Evolutionary conservation across 2,329 filamentous ascomycete genomes (phyloP).

Genomic region (Cytospora piceicola): DNA sequence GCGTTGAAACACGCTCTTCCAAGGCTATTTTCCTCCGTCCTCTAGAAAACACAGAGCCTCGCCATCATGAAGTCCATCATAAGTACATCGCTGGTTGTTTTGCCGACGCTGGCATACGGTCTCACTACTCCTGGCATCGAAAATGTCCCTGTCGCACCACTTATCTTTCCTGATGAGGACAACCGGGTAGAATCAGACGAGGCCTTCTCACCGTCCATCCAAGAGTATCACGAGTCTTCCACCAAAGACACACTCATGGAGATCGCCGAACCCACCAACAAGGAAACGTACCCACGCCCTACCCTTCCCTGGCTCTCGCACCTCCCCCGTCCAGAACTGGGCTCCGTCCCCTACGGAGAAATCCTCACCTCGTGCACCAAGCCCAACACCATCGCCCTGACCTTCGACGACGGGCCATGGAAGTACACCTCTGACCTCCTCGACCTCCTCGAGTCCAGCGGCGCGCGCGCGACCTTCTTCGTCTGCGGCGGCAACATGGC

Average conservation of each 20-base stretch:
- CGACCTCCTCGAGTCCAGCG: constrained; percentile 61
- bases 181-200: background rate
- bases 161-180: background rate
- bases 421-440: constrained; percentile 64
- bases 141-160: background rate
- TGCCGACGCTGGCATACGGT: constrained; percentile 6
- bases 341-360: constrained; percentile 58
- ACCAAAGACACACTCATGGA: background rate
- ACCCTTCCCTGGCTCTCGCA: constrained; percentile 35
- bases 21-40: background rate
- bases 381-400: constrained; percentile 66
- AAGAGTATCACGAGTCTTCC: background rate
- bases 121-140: background rate
- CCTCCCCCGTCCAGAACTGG: constrained; percentile 56
- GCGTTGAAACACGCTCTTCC: too few species aligned
- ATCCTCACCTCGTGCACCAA: constrained; percentile 60
- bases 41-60: too few species aligned
- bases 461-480: constrained; percentile 71
- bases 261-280: too few species aligned
- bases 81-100: background rate
- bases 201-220: background rate
- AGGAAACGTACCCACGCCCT: background rate
- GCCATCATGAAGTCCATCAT: constrained; percentile 1
- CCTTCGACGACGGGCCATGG: constrained; percentile 70
- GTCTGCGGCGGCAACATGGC: constrained; percentile 58